Evolutionary conservation across 2,329 filamentous ascomycete species (phyloP).

Genomic region (Hymenoscyphus occultus): DNA sequence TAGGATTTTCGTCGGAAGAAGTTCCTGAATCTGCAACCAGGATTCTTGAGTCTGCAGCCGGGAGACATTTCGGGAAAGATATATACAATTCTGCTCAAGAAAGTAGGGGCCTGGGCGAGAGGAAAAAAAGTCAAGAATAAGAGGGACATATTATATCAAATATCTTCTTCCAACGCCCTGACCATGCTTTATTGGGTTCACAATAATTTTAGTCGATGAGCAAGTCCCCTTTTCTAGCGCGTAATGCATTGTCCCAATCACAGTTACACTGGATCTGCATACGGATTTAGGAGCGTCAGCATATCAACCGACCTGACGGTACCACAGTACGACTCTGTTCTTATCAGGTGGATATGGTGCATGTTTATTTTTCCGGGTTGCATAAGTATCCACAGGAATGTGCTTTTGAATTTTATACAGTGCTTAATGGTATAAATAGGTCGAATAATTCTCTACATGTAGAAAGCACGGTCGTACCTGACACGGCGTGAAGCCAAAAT

Average conservation of each 20-base stretch:
- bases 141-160: conserved; percentile 3
- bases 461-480: no score
- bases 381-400: no score
- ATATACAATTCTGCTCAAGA: not conserved
- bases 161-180: not conserved
- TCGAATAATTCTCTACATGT: no score
- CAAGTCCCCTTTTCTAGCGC: not conserved
- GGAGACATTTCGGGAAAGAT: not conserved
- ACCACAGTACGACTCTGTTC: not conserved
- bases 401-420: no score
- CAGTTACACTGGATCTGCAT: not conserved
- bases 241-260: not conserved
- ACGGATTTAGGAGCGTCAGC: not conserved
- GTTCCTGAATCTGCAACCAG: not conserved
- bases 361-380: no score
- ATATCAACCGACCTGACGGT: not conserved
- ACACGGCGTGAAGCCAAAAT: no score
- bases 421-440: no score
- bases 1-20: not conserved
- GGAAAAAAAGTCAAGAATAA: not conserved
- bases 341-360: not conserved
- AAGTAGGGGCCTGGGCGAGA: not conserved
- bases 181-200: not conserved
- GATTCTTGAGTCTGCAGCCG: not conserved
- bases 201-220: not conserved